Conservation (phyloP, 805 yeast genomes). For the Barnettozyma populi region DNA sequence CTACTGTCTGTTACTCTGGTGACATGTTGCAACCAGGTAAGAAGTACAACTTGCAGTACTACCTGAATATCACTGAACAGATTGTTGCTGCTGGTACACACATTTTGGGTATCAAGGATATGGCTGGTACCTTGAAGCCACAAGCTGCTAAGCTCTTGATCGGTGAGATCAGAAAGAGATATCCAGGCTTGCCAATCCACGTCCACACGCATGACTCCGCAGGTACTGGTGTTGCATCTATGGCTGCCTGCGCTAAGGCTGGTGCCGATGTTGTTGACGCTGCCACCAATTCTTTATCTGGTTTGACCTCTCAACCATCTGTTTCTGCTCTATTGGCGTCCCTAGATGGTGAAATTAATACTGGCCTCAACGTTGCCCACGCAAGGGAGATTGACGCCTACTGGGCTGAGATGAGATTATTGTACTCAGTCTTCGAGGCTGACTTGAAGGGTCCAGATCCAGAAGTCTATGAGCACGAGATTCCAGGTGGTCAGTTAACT, state of each 20-base stretch:
- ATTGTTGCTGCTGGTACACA: constrained; percentile 95
- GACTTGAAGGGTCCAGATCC: constrained; percentile 99
- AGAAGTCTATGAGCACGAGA: constrained; percentile 96
- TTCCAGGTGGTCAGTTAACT: constrained; percentile 99
- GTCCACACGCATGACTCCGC: constrained; percentile 99
- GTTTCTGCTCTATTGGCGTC: constrained; percentile 90
- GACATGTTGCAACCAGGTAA: constrained; percentile 95
- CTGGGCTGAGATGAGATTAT: constrained; percentile 98
- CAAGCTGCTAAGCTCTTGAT: constrained; percentile 81
- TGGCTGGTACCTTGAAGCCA: constrained; percentile 99
- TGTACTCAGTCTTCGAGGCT: constrained; percentile 96
- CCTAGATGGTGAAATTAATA: constrained; percentile 76
- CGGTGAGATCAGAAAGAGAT: constrained; percentile 73
- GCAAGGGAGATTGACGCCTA: constrained; percentile 86
- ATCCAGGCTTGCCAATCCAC: constrained; percentile 94
- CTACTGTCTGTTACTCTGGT: constrained; percentile 97
- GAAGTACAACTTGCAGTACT: constrained; percentile 92
- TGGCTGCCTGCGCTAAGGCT: constrained; percentile 89
- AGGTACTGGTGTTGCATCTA: constrained; percentile 97
- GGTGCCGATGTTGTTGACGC: constrained; percentile 99
- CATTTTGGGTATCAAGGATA: constrained; percentile 94
- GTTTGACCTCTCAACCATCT: constrained; percentile 97
- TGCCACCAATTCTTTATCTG: constrained; percentile 96
- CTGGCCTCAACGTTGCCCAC: constrained; percentile 60
- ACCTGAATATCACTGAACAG: constrained; percentile 71